These are phyloP conservation scores for Sporothrix pallida DNA, from an alignment of 2,329 filamentous ascomycete genomes.

Conservation along the genomic window DNA sequence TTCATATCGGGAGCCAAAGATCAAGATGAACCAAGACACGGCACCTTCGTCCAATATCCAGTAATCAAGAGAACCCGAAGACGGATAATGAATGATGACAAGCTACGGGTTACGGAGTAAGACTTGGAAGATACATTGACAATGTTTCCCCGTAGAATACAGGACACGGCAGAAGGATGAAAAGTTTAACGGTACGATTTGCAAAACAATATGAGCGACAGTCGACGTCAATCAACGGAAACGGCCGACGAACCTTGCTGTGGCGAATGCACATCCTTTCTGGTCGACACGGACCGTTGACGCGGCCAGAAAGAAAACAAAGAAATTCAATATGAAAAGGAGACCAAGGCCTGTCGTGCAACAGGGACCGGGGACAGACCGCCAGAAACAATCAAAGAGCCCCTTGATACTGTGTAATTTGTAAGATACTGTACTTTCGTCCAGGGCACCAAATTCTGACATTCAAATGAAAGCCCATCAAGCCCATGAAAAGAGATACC, in stretches of 20 bases:
- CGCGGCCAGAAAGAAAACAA: neutral
- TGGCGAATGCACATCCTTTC: constrained; percentile 2
- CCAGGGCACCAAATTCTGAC: constrained; percentile 16
- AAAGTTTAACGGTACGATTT: neutral
- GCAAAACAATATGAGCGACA: constrained; percentile 17
- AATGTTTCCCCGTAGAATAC: neutral
- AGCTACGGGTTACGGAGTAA: too few species aligned
- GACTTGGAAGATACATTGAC: too few species aligned
- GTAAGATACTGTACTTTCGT: neutral
- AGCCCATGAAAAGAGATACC: neutral
- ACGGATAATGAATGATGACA: neutral
- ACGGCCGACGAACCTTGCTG: constrained; percentile 20
- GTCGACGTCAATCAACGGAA: neutral
- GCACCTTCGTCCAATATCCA: constrained; percentile 1
- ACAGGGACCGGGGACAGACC: constrained; percentile 19
- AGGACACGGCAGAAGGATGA: neutral
- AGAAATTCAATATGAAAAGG: neutral
- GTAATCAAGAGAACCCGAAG: neutral
- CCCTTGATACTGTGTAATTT: constrained; percentile 22
- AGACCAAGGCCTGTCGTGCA: neutral
- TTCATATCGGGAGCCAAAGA: neutral
- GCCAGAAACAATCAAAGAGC: neutral
- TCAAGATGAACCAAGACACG: constrained; percentile 1
- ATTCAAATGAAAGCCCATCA: too few species aligned
- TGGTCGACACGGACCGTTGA: neutral